Evolutionary conservation across 2,329 filamentous ascomycete species (phyloP), one percentile per base, ranked within the genome.

Genomic region (Ascochyta rabiei): DNA sequence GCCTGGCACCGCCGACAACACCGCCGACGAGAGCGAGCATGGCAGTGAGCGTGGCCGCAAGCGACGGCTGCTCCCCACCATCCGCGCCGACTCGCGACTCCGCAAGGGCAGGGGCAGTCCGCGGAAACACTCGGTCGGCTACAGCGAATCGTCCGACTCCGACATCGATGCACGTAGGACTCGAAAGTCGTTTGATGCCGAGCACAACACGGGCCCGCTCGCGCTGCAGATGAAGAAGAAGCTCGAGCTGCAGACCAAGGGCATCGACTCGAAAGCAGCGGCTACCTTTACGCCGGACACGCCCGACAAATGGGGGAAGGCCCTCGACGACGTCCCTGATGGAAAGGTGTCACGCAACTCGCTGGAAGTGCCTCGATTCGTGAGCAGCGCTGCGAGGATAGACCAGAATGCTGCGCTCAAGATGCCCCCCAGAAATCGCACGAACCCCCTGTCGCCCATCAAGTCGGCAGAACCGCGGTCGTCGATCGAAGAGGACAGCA

Each of bases 151-250:
- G 1, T 76, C 74, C 10, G 72, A 67, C 23, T 75, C 70, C 4
- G 72, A 80, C 16, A 80, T 83, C 42, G 81, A 80, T 40, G 81
- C 81, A 61, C 55, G 80, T 42, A 79, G 82, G 26, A 80, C 81
- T 44, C 80, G 79, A 47, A 79, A 79, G 10, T 86, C 85, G 9
- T 62, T 58, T 15, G 71, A 75, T 13, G 63, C 68, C 15, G 72
- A 76, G 15, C 72, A 77, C 46, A 80, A 81, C 44, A 78, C 73
- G 18, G 79, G 78, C 7, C 78, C 80, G 6, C 68, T 82, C 19
- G 76, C 78, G 47, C 66, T 76, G 21, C 79, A 79, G 43, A 76
- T 81, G 70, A 70, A 75, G 40, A 62, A 71, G 10, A 64, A 80
- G 59, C 73, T 81, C 46, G 75, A 77, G 41, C 71, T 76, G 40